Percentiles rank a stretch among this genome's conserved stretches.
These are phyloP conservation scores for Penicillium thymicola DNA, from an alignment of 2,329 filamentous ascomycete species.

Conservation along the genomic window DNA sequence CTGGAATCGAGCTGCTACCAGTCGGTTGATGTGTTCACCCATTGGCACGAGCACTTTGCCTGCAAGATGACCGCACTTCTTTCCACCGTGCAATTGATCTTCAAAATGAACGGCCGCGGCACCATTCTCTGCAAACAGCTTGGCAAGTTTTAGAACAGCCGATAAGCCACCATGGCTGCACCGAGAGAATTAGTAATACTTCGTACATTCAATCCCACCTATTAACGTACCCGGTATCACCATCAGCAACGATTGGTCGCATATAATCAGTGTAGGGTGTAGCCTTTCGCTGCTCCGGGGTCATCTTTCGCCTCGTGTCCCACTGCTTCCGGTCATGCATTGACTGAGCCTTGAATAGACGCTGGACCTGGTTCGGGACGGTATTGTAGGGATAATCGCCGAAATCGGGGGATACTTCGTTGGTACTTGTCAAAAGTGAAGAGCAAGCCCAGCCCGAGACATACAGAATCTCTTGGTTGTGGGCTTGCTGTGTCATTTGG, in stretches of 20 bases:
- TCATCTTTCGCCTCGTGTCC: slow-evolving; percentile 78
- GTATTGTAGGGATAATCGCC: slow-evolving; percentile 99
- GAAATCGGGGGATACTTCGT: slow-evolving; percentile 96
- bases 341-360: slow-evolving; percentile 92
- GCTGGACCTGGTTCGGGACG: slow-evolving; percentile 95
- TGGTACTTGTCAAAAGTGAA: slow-evolving; percentile 84
- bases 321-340: slow-evolving; percentile 96
- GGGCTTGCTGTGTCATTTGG: slow-evolving; percentile 97
- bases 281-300: slow-evolving; percentile 64
- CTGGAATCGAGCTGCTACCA: slow-evolving; percentile 88
- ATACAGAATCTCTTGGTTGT: slow-evolving; percentile 93
- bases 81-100: slow-evolving; percentile 94
- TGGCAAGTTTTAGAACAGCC: slow-evolving; percentile 91
- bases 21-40: slow-evolving; percentile 92
- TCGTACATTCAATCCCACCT: no score
- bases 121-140: slow-evolving; percentile 95
- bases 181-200: not conserved
- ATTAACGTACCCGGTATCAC: slow-evolving; percentile 70
- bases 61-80: slow-evolving; percentile 95
- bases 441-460: slow-evolving; percentile 98
- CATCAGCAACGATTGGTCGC: slow-evolving; percentile 91
- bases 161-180: slow-evolving; percentile 80
- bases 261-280: slow-evolving; percentile 90
- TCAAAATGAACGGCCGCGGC: slow-evolving; percentile 97
- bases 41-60: slow-evolving; percentile 94